These are phyloP conservation scores for Torulaspora maleeae DNA, from an alignment of 805 yeast genomes.

Conservation along the genomic window DNA sequence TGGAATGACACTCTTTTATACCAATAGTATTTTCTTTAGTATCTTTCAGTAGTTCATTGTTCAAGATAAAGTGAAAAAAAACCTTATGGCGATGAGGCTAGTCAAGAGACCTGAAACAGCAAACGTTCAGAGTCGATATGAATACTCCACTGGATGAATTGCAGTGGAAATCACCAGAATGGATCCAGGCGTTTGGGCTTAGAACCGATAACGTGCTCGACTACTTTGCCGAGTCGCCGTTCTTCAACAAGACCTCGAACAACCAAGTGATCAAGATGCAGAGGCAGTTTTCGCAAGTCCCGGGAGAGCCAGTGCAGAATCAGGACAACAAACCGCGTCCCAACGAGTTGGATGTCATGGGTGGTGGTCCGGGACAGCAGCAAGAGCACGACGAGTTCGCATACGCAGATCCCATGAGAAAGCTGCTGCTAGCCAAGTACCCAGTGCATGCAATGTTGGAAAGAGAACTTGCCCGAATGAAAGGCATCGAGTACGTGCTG, in stretches of 20 bases:
- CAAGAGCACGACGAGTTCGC: slow-evolving; percentile 18
- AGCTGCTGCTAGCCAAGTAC: slow-evolving; percentile 24
- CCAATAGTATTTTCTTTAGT: not conserved
- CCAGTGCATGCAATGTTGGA: slow-evolving; percentile 40
- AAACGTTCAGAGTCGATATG: slow-evolving; percentile 11
- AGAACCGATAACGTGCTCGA: slow-evolving; percentile 88
- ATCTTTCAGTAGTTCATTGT: not conserved
- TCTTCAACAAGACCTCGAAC: slow-evolving; percentile 88
- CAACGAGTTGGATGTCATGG: slow-evolving; percentile 2
- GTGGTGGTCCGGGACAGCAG: slow-evolving; percentile 4
- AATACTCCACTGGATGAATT: slow-evolving; percentile 63
- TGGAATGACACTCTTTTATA: not conserved
- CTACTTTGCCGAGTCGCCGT: slow-evolving; percentile 90
- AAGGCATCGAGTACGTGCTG: slow-evolving; percentile 80
- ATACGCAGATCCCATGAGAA: slow-evolving; percentile 24
- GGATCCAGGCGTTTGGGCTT: slow-evolving; percentile 87
- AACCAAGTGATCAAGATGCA: slow-evolving; percentile 96
- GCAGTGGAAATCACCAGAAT: slow-evolving; percentile 97
- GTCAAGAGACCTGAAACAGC: not conserved
- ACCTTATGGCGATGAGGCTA: slow-evolving; percentile 1
- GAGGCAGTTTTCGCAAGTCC: slow-evolving; percentile 54
- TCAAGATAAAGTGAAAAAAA: not conserved
- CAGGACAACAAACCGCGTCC: slow-evolving; percentile 6
- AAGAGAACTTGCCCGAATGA: slow-evolving; percentile 65
- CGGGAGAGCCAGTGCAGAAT: slow-evolving; percentile 5